These are phyloP conservation scores for Aspergillus glaucus DNA, from an alignment of 2,329 filamentous ascomycete species.

Conservation along the genomic window DNA sequence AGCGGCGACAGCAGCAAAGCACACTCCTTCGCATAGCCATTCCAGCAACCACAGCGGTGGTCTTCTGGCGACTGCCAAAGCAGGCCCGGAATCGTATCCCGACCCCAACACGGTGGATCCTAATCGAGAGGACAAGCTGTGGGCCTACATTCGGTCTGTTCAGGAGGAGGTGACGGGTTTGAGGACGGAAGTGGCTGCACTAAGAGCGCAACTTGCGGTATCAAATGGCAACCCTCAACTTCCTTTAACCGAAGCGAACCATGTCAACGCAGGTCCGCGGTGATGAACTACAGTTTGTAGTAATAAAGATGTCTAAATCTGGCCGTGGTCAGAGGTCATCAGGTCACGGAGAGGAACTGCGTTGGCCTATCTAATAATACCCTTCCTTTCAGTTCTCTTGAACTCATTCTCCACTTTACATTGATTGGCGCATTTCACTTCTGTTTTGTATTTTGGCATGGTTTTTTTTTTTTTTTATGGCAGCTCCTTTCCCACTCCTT, in stretches of 20 bases:
- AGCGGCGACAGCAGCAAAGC: slow-evolving; percentile 29
- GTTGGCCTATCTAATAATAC: too few species aligned
- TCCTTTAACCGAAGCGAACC: slow-evolving; percentile 9
- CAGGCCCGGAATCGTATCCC: slow-evolving; percentile 18
- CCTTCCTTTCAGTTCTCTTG: too few species aligned
- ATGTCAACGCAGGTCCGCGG: slow-evolving; percentile 9
- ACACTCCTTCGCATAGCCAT: slow-evolving; percentile 29
- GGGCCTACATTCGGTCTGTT: slow-evolving; percentile 39
- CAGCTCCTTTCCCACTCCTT: too few species aligned
- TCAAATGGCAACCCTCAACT: slow-evolving; percentile 17
- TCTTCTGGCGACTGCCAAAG: slow-evolving; percentile 15
- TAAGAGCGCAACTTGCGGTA: slow-evolving; percentile 36
- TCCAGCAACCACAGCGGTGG: slow-evolving; percentile 29
- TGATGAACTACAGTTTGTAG: slow-evolving; percentile 2
- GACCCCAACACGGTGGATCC: slow-evolving; percentile 23
- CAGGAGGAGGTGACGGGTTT: slow-evolving; percentile 37
- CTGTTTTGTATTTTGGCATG: too few species aligned
- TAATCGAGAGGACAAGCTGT: slow-evolving; percentile 34
- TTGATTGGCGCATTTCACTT: too few species aligned
- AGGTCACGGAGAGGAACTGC: too few species aligned
- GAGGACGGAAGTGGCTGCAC: slow-evolving; percentile 35
- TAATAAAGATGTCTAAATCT: too few species aligned
- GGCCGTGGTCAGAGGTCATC: too few species aligned
- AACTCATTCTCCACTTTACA: too few species aligned
- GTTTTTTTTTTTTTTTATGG: too few species aligned